Evolutionary conservation across 306 rosid genomes (phyloP).

Genomic region (Vigna nakashimae): DNA sequence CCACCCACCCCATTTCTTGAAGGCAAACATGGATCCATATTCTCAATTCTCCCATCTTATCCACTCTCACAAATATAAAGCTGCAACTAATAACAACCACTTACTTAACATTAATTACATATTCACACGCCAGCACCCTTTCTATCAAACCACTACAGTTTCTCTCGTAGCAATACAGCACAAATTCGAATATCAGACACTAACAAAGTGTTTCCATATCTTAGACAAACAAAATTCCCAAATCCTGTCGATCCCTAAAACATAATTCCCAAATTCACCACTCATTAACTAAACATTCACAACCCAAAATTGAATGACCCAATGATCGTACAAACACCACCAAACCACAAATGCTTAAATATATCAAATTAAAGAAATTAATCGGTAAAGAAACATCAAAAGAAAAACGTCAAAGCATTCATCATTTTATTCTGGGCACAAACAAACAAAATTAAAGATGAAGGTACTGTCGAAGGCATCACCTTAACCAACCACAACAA

Average conservation of each 20-base stretch:
- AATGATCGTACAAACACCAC: neutral
- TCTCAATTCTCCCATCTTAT: slow-evolving; percentile 10
- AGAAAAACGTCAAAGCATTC: neutral
- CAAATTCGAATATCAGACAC: slow-evolving; percentile 25
- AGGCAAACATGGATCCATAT: neutral
- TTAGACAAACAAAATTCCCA: slow-evolving; percentile 15
- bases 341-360: neutral
- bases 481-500: too few species aligned
- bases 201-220: neutral
- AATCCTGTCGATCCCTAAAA: slow-evolving; percentile 33
- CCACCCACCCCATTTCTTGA: neutral
- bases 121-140: neutral
- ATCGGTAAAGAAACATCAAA: neutral
- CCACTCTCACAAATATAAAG: slow-evolving; percentile 12
- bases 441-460: neutral
- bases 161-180: neutral
- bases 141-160: neutral
- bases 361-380: neutral
- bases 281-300: neutral
- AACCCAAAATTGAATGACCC: neutral
- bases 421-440: neutral
- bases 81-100: neutral
- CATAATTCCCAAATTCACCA: slow-evolving; percentile 32
- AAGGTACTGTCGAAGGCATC: too few species aligned
- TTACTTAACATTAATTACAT: slow-evolving; percentile 22